These are phyloP conservation scores for Saccharomyces eubayanus DNA, from an alignment of 805 yeast species.

Conservation along the genomic window DNA sequence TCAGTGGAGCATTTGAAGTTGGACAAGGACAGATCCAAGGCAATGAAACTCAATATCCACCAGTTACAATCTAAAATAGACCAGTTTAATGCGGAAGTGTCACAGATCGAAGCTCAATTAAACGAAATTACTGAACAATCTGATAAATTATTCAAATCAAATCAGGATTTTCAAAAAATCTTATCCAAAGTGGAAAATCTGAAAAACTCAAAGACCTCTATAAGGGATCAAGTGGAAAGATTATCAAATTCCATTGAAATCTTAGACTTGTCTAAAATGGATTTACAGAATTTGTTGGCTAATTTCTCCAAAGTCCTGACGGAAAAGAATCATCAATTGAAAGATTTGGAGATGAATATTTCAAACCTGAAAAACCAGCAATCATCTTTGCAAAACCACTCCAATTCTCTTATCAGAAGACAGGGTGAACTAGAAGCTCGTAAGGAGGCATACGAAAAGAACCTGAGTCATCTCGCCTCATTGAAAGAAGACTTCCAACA, in stretches of 20 bases:
- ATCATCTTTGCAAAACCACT: slow-evolving; percentile 25
- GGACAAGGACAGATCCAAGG: slow-evolving; percentile 66
- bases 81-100: slow-evolving; percentile 41
- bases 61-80: slow-evolving; percentile 39
- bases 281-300: slow-evolving; percentile 33
- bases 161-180: slow-evolving; percentile 72
- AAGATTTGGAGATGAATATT: slow-evolving; percentile 18
- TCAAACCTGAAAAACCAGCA: slow-evolving; percentile 18
- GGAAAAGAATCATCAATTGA: slow-evolving; percentile 27
- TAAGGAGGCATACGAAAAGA: slow-evolving; percentile 21
- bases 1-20: slow-evolving; percentile 66
- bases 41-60: slow-evolving; percentile 41
- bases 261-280: slow-evolving; percentile 29
- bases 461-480: background rate
- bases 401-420: slow-evolving; percentile 35
- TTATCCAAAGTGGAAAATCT: slow-evolving; percentile 56
- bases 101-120: slow-evolving; percentile 41
- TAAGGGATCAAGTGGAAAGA: slow-evolving; percentile 44
- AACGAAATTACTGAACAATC: slow-evolving; percentile 48
- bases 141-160: slow-evolving; percentile 57
- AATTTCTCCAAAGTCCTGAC: slow-evolving; percentile 34
- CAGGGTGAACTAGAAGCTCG: slow-evolving; percentile 51
- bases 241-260: slow-evolving; percentile 27
- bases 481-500: background rate
- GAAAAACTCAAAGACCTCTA: slow-evolving; percentile 38